phyloP scores from a whole-genome alignment of 768 basidiomycete genomes.

The Calvatia gigantea region DNA sequence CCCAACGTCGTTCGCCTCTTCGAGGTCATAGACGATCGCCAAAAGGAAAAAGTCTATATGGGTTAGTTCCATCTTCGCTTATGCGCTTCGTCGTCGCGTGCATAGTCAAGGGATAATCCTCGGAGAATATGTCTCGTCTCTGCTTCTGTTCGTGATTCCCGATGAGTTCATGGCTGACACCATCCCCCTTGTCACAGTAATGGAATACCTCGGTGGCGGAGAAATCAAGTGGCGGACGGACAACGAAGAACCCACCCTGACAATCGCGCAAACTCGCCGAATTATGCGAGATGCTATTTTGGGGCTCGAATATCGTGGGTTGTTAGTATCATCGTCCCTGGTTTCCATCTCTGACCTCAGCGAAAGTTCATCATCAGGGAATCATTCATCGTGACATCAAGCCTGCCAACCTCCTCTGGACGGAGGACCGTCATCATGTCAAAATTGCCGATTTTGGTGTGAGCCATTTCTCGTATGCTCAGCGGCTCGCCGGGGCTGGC shows the following conservation, averaged over 20 bases:
- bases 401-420: slow-evolving; percentile 94
- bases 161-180: slow-evolving; percentile 11
- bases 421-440: slow-evolving; percentile 78
- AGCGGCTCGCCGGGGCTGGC: slow-evolving; percentile 67
- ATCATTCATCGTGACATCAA: slow-evolving; percentile 99
- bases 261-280: slow-evolving; percentile 76
- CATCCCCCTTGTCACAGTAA: slow-evolving; percentile 49
- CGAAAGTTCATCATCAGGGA: slow-evolving; percentile 91
- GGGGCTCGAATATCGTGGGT: slow-evolving; percentile 92
- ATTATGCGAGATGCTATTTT: slow-evolving; percentile 93
- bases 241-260: slow-evolving; percentile 67
- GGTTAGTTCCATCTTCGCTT: slow-evolving; percentile 48
- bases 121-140: slow-evolving; percentile 3
- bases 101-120: slow-evolving; percentile 1
- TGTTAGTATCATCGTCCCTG: slow-evolving; percentile 11
- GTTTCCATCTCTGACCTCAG: slow-evolving; percentile 12
- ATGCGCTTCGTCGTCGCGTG: background rate
- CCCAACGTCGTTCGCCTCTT: slow-evolving; percentile 85
- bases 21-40: slow-evolving; percentile 93
- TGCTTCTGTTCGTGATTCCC: background rate
- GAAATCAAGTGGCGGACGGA: slow-evolving; percentile 87
- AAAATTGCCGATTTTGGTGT: slow-evolving; percentile 99
- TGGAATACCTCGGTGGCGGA: slow-evolving; percentile 95
- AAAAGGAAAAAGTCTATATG: slow-evolving; percentile 88
- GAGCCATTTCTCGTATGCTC: slow-evolving; percentile 91